A percentile compares a stretch with the other conserved stretches of the same genome.
These are phyloP conservation scores for Calonectria hawksworthii DNA, from an alignment of 2,329 filamentous ascomycete genomes.

Conservation along the genomic window DNA sequence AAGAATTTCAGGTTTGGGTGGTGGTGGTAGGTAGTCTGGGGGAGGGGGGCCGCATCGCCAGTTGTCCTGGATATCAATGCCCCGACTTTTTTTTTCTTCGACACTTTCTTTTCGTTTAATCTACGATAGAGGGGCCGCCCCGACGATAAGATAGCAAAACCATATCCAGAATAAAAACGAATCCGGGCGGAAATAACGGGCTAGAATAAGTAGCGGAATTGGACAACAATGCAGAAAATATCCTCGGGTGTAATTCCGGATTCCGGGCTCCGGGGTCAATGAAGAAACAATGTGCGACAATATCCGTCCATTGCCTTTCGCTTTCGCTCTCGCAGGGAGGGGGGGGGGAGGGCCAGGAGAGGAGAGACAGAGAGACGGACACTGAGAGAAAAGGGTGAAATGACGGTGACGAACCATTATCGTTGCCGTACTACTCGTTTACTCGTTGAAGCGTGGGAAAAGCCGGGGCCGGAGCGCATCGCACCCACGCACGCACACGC, in stretches of 20 bases:
- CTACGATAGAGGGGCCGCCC: background rate
- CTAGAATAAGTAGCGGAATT: slow-evolving; percentile 9
- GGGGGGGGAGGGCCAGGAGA: no score
- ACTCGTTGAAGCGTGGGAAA: slow-evolving; percentile 27
- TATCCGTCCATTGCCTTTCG: slow-evolving; percentile 5
- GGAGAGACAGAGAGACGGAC: background rate
- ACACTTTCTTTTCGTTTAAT: background rate
- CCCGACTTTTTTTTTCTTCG: background rate
- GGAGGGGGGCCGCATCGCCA: background rate
- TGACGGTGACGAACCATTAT: slow-evolving; percentile 12
- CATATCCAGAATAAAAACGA: slow-evolving; percentile 4
- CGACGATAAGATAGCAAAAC: slow-evolving; percentile 2
- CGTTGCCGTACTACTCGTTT: background rate
- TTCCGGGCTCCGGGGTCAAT: slow-evolving; percentile 22
- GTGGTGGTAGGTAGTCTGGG: background rate
- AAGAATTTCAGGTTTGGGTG: background rate
- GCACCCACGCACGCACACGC: background rate
- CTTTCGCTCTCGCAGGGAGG: slow-evolving; percentile 13
- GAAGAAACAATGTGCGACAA: background rate
- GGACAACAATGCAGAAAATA: background rate
- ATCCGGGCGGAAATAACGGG: slow-evolving; percentile 13
- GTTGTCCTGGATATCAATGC: slow-evolving; percentile 2
- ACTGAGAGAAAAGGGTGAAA: background rate
- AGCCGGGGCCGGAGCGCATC: slow-evolving; percentile 38
- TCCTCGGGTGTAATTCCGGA: slow-evolving; percentile 25